phyloP scores from a whole-genome alignment of 1,284 basidiomycete genomes.

The Ustilago shanxiensis region DNA sequence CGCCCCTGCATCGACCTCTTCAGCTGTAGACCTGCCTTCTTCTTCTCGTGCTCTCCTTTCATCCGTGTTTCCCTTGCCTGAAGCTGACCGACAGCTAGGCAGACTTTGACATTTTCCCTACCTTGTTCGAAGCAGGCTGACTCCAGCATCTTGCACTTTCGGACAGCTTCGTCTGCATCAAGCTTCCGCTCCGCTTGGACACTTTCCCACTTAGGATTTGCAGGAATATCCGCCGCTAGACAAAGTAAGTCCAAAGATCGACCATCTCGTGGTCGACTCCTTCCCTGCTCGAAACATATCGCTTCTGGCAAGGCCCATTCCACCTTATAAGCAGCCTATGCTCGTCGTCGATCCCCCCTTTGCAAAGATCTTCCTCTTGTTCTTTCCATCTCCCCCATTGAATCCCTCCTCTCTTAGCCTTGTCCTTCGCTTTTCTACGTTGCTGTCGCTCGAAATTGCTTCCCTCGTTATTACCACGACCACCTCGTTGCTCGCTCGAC shows the following conservation, averaged over 20 bases:
- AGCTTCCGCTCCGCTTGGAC: slow-evolving; percentile 1
- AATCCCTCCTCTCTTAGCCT: background rate
- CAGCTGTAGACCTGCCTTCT: background rate
- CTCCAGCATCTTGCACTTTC: background rate
- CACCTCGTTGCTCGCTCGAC: background rate
- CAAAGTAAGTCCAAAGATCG: slow-evolving; percentile 16
- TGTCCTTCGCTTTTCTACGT: background rate
- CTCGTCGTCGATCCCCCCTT: slow-evolving; percentile 37
- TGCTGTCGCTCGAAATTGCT: background rate
- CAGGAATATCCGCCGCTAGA: background rate
- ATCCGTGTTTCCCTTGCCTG: no score
- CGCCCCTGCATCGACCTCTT: slow-evolving; percentile 23
- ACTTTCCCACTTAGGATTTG: slow-evolving; percentile 2
- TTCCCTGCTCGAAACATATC: slow-evolving; percentile 22
- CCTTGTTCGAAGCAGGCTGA: background rate
- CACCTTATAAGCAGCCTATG: slow-evolving; percentile 35
- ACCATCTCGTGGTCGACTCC: slow-evolving; percentile 7
- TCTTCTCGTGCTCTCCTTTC: background rate
- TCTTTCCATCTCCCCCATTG: slow-evolving; percentile 5
- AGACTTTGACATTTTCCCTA: background rate
- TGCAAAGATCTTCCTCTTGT: background rate
- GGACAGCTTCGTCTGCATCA: background rate
- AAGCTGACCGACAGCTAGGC: background rate
- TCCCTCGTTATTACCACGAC: background rate
- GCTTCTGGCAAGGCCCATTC: slow-evolving; percentile 28